Evolutionary conservation across 1,139 yeast genomes (phyloP).

Genomic region (Debaryomycetaceae sp.): DNA sequence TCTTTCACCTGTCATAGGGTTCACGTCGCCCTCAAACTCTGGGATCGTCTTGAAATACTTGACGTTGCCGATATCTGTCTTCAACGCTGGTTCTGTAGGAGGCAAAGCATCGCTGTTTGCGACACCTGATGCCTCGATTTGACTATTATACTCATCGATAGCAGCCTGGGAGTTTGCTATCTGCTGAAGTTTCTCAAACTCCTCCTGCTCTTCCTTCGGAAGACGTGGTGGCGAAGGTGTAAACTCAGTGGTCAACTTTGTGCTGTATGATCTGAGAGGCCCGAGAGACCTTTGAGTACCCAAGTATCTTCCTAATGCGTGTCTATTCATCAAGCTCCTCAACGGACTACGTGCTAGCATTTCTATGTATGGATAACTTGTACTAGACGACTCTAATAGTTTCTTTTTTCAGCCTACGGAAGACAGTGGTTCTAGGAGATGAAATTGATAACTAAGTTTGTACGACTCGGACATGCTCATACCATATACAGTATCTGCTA

Average conservation of each 20-base stretch:
- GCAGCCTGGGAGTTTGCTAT: conserved; percentile 80
- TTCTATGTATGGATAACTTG: background rate
- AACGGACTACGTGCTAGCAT: no score
- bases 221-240: conserved; percentile 80
- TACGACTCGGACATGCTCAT: background rate
- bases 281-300: background rate
- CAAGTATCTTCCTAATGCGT: background rate
- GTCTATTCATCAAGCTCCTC: background rate
- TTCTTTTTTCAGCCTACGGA: background rate
- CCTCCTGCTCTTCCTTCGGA: conserved; percentile 85
- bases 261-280: conserved; percentile 9
- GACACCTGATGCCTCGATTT: conserved; percentile 27
- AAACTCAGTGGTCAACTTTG: conserved; percentile 26
- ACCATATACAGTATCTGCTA: background rate
- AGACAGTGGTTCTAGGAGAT: background rate
- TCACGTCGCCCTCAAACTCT: conserved; percentile 92
- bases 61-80: conserved; percentile 60
- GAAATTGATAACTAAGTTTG: background rate
- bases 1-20: conserved; percentile 90
- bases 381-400: background rate
- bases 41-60: conserved; percentile 77
- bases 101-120: conserved; percentile 31
- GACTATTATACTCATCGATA: conserved; percentile 68
- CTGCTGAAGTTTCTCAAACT: conserved; percentile 80
- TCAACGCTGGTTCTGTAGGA: conserved; percentile 30